Base-by-base conservation (phyloP, 2,329 filamentous ascomycete genomes). In the Tolypocladium amazonense region DNA sequence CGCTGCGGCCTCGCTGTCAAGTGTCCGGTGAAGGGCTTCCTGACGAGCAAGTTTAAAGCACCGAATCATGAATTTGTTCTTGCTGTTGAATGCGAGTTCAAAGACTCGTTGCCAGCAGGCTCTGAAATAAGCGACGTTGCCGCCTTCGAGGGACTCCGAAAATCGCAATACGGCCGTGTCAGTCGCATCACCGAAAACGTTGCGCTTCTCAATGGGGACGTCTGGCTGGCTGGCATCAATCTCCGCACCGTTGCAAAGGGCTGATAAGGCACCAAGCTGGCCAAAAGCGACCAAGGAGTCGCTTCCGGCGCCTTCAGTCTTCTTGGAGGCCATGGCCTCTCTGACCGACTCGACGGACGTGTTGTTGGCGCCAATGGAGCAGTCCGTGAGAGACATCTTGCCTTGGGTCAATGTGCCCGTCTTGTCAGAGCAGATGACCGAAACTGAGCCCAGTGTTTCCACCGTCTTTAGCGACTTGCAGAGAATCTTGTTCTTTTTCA, bases 391-490 rank as follows among this genome's bases (percentile, higher is more conserved):
- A 2, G 82, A 79, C 88, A 91, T 90, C 63, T 85, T 83, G 61
- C 89, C 89, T 82, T 76, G 72, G 15, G 86, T 89, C 59, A 89
- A 73, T 0, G 86, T 89, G 4, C 88, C 88, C 0, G 88, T 91
- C 75, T 91, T 91, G 70, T 91, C 88, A 0, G 87, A 89, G 69
- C 88, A 90, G 47, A 92, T 86, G 9, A 89, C 82, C 0, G 86
- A 88, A 1, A 90, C 88, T 0, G 85, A 80, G 0, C 88, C 88
- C 0, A 91, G 79, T 0, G 88, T 91, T 72, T 91, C 88, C 0
- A 90, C 88, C 0, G 88, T 91, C 73, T 89, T 89, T 55, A 92
- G 77, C 0, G 86, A 89, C 73, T 92, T 92, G 83, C 88, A 91
- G 11, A 92, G 79, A 52, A 92, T 85, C 68, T 88, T 88, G 71